Evolutionary conservation across 805 yeast genomes (phyloP).

Genomic region (Schizosaccharomyces japonicus): DNA sequence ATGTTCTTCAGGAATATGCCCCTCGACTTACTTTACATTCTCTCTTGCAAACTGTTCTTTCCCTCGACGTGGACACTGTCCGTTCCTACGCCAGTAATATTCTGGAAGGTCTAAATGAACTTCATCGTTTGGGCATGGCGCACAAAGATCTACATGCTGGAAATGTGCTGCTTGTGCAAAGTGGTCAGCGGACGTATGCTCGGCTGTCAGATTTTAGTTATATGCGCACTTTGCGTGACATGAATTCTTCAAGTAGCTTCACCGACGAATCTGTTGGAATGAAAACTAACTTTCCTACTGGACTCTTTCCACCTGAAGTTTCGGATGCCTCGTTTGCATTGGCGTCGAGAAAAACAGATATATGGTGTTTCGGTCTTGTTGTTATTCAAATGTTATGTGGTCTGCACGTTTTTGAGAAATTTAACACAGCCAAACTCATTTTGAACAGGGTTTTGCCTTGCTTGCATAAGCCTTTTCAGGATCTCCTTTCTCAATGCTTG

Average conservation of each 20-base stretch:
- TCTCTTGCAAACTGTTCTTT: conserved; percentile 40
- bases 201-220: conserved; percentile 26
- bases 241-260: conserved; percentile 18
- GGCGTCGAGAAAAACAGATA: conserved; percentile 58
- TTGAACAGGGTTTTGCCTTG: background rate
- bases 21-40: conserved; percentile 37
- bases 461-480: conserved; percentile 35
- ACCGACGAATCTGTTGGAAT: conserved; percentile 2
- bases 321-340: conserved; percentile 15
- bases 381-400: conserved; percentile 48
- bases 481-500: conserved; percentile 43
- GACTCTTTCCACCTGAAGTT: conserved; percentile 75
- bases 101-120: conserved; percentile 57
- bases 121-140: conserved; percentile 64
- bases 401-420: conserved; percentile 22
- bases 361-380: conserved; percentile 76
- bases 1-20: conserved; percentile 43
- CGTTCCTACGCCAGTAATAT: conserved; percentile 74
- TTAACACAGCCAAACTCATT: background rate
- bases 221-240: conserved; percentile 19
- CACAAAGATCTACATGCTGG: conserved; percentile 47
- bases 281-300: conserved; percentile 6
- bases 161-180: conserved; percentile 21
- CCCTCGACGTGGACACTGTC: conserved; percentile 48
- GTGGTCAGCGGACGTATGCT: background rate